These are phyloP conservation scores for Paraphaeosphaeria minitans DNA, from an alignment of 2,329 filamentous ascomycete genomes.

Conservation along the genomic window DNA sequence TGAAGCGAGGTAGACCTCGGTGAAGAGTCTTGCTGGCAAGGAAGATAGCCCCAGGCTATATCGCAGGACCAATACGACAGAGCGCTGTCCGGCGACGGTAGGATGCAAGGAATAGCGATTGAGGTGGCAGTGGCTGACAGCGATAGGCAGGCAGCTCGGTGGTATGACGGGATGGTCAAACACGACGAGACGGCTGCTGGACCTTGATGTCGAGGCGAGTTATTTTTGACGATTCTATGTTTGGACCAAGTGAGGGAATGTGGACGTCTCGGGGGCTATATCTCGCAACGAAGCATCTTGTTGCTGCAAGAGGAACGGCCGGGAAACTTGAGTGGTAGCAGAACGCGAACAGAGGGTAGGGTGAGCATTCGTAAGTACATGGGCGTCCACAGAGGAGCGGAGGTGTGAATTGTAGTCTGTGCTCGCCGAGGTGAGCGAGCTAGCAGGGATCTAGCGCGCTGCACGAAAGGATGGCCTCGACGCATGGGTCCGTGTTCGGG, in stretches of 20 bases:
- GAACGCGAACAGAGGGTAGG: conserved; percentile 36
- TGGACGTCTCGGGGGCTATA: conserved; percentile 22
- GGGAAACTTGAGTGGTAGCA: conserved; percentile 33
- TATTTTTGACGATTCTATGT: neutral
- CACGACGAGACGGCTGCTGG: conserved; percentile 12
- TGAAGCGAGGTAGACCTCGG: conserved; percentile 34
- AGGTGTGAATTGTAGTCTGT: conserved; percentile 41
- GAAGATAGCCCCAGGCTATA: conserved; percentile 27
- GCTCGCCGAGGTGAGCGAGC: conserved; percentile 27
- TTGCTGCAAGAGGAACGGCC: conserved; percentile 30
- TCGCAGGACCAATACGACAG: conserved; percentile 34
- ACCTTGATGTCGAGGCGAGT: conserved; percentile 15
- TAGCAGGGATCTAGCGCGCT: conserved; percentile 35
- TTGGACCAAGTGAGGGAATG: conserved; percentile 22
- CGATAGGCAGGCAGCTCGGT: neutral
- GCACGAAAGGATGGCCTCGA: conserved; percentile 25
- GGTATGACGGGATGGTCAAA: neutral
- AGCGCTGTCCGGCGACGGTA: conserved; percentile 22
- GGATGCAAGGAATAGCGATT: conserved; percentile 10
- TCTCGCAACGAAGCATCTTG: conserved; percentile 32
- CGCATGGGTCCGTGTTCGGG: conserved; percentile 27
- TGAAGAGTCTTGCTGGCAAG: conserved; percentile 24
- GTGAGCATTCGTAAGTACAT: conserved; percentile 41
- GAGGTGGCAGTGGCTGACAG: conserved; percentile 14
- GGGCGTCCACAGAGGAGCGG: conserved; percentile 34